Percentiles rank a stretch among this genome's conserved stretches.
These are phyloP conservation scores for Peterozyma xylosa DNA, from an alignment of 805 yeast species.

Conservation along the genomic window DNA sequence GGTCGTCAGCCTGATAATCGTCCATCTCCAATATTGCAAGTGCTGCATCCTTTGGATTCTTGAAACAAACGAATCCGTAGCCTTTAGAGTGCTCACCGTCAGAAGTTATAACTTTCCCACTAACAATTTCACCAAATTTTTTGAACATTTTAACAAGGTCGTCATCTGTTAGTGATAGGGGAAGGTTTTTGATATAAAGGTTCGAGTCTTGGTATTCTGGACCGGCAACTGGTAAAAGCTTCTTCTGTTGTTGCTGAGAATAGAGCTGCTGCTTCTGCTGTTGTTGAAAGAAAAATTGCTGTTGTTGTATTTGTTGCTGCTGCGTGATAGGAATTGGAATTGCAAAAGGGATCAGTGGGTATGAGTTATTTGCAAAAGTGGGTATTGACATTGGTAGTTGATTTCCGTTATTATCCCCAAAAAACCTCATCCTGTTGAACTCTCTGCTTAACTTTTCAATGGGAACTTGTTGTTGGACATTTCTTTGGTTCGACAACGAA, in stretches of 20 bases:
- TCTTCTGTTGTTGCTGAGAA: slow-evolving; percentile 4
- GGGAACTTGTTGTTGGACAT: neutral
- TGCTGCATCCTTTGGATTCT: slow-evolving; percentile 57
- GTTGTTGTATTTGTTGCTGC: neutral
- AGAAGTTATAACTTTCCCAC: slow-evolving; percentile 49
- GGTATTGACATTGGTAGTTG: neutral
- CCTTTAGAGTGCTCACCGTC: slow-evolving; percentile 54
- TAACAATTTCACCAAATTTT: slow-evolving; percentile 42
- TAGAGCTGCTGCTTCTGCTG: neutral
- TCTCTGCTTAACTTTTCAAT: slow-evolving; percentile 1
- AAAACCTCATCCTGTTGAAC: slow-evolving; percentile 4
- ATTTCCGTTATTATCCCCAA: neutral
- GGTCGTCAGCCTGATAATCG: slow-evolving; percentile 39
- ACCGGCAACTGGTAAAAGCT: slow-evolving; percentile 30
- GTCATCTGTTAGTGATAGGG: slow-evolving; percentile 45
- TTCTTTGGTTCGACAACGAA: neutral
- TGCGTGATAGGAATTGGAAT: neutral
- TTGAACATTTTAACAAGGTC: slow-evolving; percentile 36
- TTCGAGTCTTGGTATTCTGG: slow-evolving; percentile 61
- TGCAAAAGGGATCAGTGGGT: neutral
- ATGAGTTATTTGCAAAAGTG: neutral
- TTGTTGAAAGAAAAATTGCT: neutral
- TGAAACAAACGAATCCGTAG: slow-evolving; percentile 76
- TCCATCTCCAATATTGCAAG: slow-evolving; percentile 61
- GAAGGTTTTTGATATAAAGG: slow-evolving; percentile 62